Evolutionary conservation across 345 rosid species (phyloP).

Genomic region (Acer saccharum): DNA sequence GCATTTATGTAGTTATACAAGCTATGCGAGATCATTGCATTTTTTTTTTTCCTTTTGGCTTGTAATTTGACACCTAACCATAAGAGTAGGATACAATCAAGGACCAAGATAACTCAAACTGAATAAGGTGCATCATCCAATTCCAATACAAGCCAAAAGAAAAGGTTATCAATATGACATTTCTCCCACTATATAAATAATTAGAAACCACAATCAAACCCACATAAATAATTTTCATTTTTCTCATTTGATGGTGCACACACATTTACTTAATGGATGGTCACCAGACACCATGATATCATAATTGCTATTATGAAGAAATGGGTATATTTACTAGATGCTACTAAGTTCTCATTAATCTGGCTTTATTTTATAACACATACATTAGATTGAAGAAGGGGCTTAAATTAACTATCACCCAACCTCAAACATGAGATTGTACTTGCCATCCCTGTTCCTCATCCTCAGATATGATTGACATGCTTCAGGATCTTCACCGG

Average conservation of each 20-base stretch:
- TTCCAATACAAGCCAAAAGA: neutral
- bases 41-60: neutral
- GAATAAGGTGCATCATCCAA: neutral
- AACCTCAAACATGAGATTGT: conserved; percentile 99
- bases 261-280: conserved; percentile 6
- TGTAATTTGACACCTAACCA: neutral
- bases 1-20: neutral
- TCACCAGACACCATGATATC: neutral
- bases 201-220: neutral
- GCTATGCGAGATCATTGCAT: neutral
- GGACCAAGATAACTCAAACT: neutral
- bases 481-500: conserved; percentile 99
- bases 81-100: neutral
- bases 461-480: conserved; percentile 97
- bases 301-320: conserved; percentile 5
- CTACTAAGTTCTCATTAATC: neutral
- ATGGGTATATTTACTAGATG: conserved; percentile 1
- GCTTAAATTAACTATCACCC: conserved; percentile 27
- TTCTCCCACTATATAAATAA: neutral
- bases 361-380: conserved; percentile 5
- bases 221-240: neutral
- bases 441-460: conserved; percentile 99
- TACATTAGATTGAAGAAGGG: conserved; percentile 12
- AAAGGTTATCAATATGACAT: neutral
- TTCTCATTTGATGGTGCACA: neutral